Base-by-base conservation (phyloP, 495 filamentous ascomycete genomes). In the Stereocaulon alpinum region DNA sequence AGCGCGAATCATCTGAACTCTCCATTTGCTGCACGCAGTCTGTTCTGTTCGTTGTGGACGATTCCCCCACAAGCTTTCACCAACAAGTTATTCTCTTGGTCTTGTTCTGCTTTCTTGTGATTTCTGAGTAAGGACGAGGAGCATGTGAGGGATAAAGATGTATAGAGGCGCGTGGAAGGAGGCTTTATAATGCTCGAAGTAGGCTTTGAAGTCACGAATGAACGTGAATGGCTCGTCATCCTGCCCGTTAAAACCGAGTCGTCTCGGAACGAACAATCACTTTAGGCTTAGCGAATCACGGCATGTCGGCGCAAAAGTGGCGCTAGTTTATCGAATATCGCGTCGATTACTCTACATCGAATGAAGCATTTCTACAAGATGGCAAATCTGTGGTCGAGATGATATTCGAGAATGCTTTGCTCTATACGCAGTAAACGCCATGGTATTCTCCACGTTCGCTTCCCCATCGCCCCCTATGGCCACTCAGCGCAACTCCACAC, bases 401-500 rank as follows among this genome's bases (percentile, higher is more conserved):
- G 60, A 62, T n/a, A 15, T 44, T 45, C 52, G 44, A 53, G 40
- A 57, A 62, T 62, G 60, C 15, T 62, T 45, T 24, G 43, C 41
- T 57, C 17, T 24, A 27, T 58, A 6, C 41, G 48, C 27, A 57
- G 37, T 40, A 44, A 41, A 32, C 60, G 51, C 4, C 42, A 44
- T 47, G 45, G 29, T 44, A 6, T 57, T 14, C 22, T 58, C 45
- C 53, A 40, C 18, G 50, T 49, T 32, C 48, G 18, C 20, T 29
- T 63, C 17, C 32, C 20, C 17, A 24, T 15, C n/a, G 24, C 22
- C 11, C 34, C 24, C 32, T 14, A 32, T 27, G 15, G 15, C 42
- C 40, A 40, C 64, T 57, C 56, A 56, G 56, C 59, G 64, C 24
- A 15, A 63, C 44, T n/a, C 64, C 48, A 63, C 56, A 55, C 48